Evolutionary conservation across 139 green algal species (phyloP), one percentile per base, ranked within the genome.

Genomic region (Haematococcus lacustris): DNA sequence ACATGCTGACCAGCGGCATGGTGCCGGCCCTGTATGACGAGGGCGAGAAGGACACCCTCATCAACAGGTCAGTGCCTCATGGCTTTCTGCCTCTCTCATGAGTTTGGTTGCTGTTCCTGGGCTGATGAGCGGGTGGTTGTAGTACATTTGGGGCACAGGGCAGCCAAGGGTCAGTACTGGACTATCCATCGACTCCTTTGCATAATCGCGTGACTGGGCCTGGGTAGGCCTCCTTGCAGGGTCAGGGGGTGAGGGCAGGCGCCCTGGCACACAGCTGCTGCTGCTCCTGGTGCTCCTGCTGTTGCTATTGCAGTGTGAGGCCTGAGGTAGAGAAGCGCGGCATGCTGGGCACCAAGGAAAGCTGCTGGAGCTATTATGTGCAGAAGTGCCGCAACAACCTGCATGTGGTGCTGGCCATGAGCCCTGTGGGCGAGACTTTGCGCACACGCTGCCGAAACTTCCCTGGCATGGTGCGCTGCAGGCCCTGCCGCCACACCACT

Each of bases 1-100:
- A 93, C 82, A 93, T 95, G 88, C 80, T 95, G 32, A 93, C 90
- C 47, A 83, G 74, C 57, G 91, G 91, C 64, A 94, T 93, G 87
- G 89, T 97, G 61, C 91, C 91, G 4, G 91, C 88, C 61, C 76
- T 97, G 57, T 95, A 91, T 74, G 87, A 91, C 66, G 88, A 92
- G 28, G 65, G 71, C 0, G 91, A 97, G 71, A 94, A 94, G 79
- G 90, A 94, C 41, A 41, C 40, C 2, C 71, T 76, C 61, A 76
- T 76, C 62, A 76, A 76, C 71, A 76, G 71, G 71, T 76, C 39
- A 5, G n/a, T 41, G 38, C 21, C 4, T 41, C 13, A n/a, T n/a
- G n/a, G n/a, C n/a, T n/a, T n/a, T n/a, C n/a, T n/a, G n/a, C n/a
- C n/a, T n/a, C n/a, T n/a, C n/a, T n/a, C n/a, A n/a, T n/a, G n/a